Evolutionary conservation across 169 alveolate species (phyloP), one percentile per base, ranked within the genome.

Genomic region (Toxoplasma gondii): DNA sequence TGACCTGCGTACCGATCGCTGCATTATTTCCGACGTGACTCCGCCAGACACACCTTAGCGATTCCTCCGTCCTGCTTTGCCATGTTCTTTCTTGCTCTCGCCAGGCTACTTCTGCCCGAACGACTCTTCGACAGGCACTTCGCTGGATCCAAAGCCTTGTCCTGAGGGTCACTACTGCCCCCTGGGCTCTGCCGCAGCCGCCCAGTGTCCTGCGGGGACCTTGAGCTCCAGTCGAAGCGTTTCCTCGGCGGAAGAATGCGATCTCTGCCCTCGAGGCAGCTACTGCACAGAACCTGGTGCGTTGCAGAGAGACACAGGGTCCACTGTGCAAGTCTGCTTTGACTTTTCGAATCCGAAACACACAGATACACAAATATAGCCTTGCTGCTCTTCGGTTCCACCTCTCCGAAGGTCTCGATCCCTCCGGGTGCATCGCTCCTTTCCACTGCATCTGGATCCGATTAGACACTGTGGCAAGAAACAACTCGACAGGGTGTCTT

Each of bases 161-260:
- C 31, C 53, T 1, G 39, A 7, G 12, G 64, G 64, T 24, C 90
- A 82, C 90, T 82, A 82, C 36, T 82, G 90, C 67, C 90, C 90
- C n/a, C 43, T 0, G 34, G 64, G 90, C 36, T 5, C 90, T 5
- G 90, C 41, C 7, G 38, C n/a, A 7, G 41, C 69, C n/a, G n/a
- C 86, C n/a, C 2, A 78, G 86, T 78, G 86, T 78, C 86, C 86
- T 17, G n/a, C 39, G 7, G 86, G 86, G 86, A 78, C 86, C n/a
- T 10, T 78, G 39, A 78, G n/a, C 86, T n/a, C n/a, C 44, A 78
- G 86, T 27, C 12, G n/a, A 45, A 9, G 54, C 10, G 69, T 44
- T 0, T 12, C 69, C 2, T 82, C 90, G 34, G 67, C 29, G 19
- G n/a, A 39, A 41, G 54, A 38, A 44, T 82, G 90, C 64, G 34